Evolutionary conservation across 1,284 basidiomycete species (phyloP).

Genomic region (Rhodotorula sp.): DNA sequence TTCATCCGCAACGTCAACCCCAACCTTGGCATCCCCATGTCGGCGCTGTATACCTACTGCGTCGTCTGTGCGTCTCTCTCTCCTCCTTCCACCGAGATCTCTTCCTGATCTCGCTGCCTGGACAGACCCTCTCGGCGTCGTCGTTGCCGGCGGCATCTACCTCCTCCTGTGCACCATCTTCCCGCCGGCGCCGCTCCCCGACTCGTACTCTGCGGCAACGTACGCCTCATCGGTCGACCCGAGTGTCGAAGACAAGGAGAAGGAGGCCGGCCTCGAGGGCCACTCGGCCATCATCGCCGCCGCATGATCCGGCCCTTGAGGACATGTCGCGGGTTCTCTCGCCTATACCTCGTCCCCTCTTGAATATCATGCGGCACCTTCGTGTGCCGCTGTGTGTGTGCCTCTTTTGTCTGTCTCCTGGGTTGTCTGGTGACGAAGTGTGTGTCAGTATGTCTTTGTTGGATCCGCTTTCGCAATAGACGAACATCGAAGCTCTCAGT

Average conservation of each 20-base stretch:
- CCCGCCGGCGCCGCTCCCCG: slow-evolving; percentile 14
- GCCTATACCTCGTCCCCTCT: too few relatives aligned
- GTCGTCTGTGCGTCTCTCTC: neutral
- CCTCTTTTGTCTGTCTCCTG: neutral
- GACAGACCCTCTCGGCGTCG: slow-evolving; percentile 11
- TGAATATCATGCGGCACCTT: neutral
- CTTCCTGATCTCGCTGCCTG: neutral
- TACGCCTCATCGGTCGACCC: slow-evolving; percentile 3
- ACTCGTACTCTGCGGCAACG: neutral
- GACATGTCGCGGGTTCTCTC: too few relatives aligned
- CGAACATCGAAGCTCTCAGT: too few relatives aligned
- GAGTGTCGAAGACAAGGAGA: slow-evolving; percentile 21
- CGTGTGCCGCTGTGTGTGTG: neutral
- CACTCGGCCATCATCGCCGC: neutral
- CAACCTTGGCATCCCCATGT: slow-evolving; percentile 7
- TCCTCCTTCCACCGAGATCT: neutral
- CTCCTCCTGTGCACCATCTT: neutral
- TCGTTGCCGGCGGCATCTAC: neutral
- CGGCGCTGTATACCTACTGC: slow-evolving; percentile 8
- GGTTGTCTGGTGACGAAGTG: too few relatives aligned
- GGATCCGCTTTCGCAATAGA: too few relatives aligned
- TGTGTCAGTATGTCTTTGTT: too few relatives aligned
- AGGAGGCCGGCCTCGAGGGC: neutral
- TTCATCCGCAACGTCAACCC: slow-evolving; percentile 18
- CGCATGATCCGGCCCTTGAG: neutral